A percentile compares a stretch with the other conserved stretches of the same genome.
Conservation (phyloP, 768 basidiomycete genomes). For the Hebeloma cylindrosporum region DNA sequence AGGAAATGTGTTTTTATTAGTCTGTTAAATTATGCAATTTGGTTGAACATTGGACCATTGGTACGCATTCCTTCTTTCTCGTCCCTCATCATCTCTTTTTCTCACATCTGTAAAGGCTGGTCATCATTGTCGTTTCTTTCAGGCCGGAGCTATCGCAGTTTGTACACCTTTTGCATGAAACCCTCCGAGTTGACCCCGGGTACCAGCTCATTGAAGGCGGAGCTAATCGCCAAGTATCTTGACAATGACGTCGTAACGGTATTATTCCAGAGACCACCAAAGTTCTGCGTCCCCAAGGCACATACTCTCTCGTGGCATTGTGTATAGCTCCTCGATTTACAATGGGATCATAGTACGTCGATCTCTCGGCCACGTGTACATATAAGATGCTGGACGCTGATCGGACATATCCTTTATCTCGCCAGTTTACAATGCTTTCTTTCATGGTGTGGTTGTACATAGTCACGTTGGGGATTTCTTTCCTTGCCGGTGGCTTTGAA, state of each 20-base stretch:
- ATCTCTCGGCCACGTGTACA: not conserved
- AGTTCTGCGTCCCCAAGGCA: constrained; percentile 17
- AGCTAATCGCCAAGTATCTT: constrained; percentile 74
- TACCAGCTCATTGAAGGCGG: constrained; percentile 55
- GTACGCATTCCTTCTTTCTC: constrained; percentile 37
- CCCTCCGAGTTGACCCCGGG: constrained; percentile 71
- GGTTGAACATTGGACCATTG: constrained; percentile 56
- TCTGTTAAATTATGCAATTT: constrained; percentile 77
- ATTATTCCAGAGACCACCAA: constrained; percentile 62
- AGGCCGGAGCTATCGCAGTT: constrained; percentile 74
- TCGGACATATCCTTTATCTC: no score
- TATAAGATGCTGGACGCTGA: not conserved
- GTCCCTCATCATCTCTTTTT: not conserved
- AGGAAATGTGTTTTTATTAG: constrained; percentile 67
- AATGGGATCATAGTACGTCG: constrained; percentile 55
- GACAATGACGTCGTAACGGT: constrained; percentile 68
- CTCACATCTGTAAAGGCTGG: no score
- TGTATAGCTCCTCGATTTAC: constrained; percentile 64
- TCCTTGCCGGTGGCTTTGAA: no score
- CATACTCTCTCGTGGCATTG: not conserved
- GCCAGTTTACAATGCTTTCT: no score
- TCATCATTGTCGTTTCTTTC: constrained; percentile 1
- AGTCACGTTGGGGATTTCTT: no score
- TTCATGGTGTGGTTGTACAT: no score
- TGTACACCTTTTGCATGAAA: constrained; percentile 72